These are phyloP conservation scores for Zymoseptoria tritici DNA, from an alignment of 2,329 filamentous ascomycete species.

Conservation along the genomic window DNA sequence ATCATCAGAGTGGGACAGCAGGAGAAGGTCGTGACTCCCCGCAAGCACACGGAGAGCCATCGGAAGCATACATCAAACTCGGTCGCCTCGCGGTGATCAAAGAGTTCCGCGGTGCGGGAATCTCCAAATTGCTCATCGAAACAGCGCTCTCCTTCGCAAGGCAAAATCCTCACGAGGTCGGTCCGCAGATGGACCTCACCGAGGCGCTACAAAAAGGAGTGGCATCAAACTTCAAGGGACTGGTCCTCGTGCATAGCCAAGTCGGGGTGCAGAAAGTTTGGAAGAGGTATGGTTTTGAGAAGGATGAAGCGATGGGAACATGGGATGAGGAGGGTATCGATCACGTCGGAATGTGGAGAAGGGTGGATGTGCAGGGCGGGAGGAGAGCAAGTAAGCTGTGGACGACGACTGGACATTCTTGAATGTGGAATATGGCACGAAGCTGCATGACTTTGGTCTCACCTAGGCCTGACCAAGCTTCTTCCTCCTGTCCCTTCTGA, in stretches of 20 bases:
- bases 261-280: slow-evolving; percentile 57
- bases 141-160: slow-evolving; percentile 61
- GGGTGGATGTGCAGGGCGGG: slow-evolving; percentile 30
- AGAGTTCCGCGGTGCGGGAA: slow-evolving; percentile 39
- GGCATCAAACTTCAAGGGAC: slow-evolving; percentile 57
- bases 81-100: slow-evolving; percentile 66
- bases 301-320: slow-evolving; percentile 63
- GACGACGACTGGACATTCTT: background rate
- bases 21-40: slow-evolving; percentile 18
- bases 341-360: slow-evolving; percentile 77
- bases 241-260: slow-evolving; percentile 76
- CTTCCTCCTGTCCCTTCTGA: slow-evolving; percentile 14
- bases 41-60: slow-evolving; percentile 34
- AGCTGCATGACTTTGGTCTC: background rate
- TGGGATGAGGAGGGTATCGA: slow-evolving; percentile 82
- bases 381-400: slow-evolving; percentile 22
- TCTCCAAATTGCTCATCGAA: slow-evolving; percentile 60
- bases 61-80: slow-evolving; percentile 74
- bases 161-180: slow-evolving; percentile 46
- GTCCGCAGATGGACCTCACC: slow-evolving; percentile 29
- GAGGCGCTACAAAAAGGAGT: slow-evolving; percentile 29
- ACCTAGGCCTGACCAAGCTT: background rate
- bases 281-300: slow-evolving; percentile 62
- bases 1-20: slow-evolving; percentile 13
- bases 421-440: background rate